Base-by-base conservation (phyloP, 2,329 filamentous ascomycete species). In the Fusarium solani-melongenae region DNA sequence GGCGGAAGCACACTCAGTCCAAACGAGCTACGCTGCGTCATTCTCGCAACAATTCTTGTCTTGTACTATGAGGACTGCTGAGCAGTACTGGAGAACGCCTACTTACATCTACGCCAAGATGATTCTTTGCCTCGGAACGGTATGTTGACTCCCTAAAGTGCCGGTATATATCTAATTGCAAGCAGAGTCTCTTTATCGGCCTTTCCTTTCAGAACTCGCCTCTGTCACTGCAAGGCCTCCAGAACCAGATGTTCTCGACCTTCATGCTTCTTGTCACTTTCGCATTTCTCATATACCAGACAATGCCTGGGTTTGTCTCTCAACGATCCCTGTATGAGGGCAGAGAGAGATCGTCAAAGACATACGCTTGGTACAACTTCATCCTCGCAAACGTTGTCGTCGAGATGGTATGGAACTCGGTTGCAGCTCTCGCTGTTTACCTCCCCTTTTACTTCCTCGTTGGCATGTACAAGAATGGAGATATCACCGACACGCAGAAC, bases 231-330 rank as follows among this genome's bases (percentile, higher is more conserved):
- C 55, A 58, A 9, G 55, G 55, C 4, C 55, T 58, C 3, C 34
- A 58, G 4, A 58, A 58, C 10, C 34, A 58, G 34, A 58, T 58
- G 55, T 58, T 58, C 55, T 58, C 55, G 17, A 58, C 55, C 22
- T 58, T 58, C 1, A 58, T 58, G 55, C 55, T 58, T 1, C 34
- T 58, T 31, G 55, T 58, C 34, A 58, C 55, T 2, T 58, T 58
- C 8, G 55, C 55, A 15, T 58, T 58, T 2, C 55, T 58, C 11
- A 34, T 58, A 1, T 58, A 58, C 6, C 88, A 91, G 69, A 88
- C 89, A 10, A 92, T 92, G 90, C 91, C 91, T 1, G 89, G 90
- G 69, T 93, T 93, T 73, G 88, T 92, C 60, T 87, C 88, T 2
- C 91, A 92, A 76, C 87, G 91, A 46, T 84, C 88, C 6, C 83